These are phyloP conservation scores for Solanum raphanifolium DNA, from an alignment of 257 asterid genomes.

Conservation along the genomic window DNA sequence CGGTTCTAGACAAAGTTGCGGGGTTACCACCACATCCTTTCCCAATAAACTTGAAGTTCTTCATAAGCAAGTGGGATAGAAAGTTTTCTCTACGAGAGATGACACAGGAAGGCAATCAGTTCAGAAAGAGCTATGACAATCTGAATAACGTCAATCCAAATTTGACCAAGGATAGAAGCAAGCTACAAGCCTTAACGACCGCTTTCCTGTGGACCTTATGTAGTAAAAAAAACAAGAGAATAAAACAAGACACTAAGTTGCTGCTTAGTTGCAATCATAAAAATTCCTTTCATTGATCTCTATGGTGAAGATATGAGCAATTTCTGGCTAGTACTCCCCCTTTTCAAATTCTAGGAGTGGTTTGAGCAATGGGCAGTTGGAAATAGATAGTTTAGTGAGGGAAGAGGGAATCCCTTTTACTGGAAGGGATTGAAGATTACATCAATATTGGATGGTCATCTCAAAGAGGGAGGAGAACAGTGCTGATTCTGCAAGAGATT, in stretches of 20 bases:
- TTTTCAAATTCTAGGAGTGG: too few species aligned
- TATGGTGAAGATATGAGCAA: too few species aligned
- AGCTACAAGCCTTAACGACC: neutral
- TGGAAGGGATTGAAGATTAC: too few species aligned
- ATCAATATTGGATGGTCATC: too few species aligned
- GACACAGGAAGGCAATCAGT: neutral
- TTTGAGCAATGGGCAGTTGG: too few species aligned
- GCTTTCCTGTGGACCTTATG: neutral
- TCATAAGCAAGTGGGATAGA: neutral
- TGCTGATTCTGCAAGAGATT: too few species aligned
- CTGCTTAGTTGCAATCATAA: neutral
- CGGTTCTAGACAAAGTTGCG: neutral
- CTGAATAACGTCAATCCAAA: neutral
- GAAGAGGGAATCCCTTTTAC: too few species aligned
- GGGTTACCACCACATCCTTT: neutral
- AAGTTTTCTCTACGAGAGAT: neutral
- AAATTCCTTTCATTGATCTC: neutral
- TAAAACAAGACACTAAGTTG: neutral
- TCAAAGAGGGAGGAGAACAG: too few species aligned
- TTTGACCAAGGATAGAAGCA: neutral
- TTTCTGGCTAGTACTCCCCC: too few species aligned
- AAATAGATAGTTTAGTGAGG: too few species aligned
- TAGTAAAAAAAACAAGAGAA: neutral
- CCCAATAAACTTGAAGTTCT: neutral
- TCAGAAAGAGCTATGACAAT: neutral